Evolutionary conservation across 2,329 filamentous ascomycete genomes (phyloP).

Genomic region (Arthrobotrys conoides): DNA sequence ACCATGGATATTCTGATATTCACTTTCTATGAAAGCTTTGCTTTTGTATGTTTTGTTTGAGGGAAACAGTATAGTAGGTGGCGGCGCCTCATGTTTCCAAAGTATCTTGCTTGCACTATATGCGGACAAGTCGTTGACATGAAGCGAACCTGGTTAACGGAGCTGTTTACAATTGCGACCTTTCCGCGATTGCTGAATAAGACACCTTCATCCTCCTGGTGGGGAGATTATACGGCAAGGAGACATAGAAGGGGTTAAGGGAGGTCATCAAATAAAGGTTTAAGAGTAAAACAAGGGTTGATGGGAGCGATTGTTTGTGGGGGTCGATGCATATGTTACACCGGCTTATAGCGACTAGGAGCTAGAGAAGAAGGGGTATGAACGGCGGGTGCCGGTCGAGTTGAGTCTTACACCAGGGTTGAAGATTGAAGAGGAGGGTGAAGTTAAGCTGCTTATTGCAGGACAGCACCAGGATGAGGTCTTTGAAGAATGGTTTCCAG

Average conservation of each 20-base stretch:
- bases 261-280: conserved; percentile 76
- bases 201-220: conserved; percentile 70
- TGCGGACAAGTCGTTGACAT: conserved; percentile 81
- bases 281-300: conserved; percentile 76
- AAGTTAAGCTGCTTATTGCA: conserved; percentile 10
- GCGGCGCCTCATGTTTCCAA: conserved; percentile 83
- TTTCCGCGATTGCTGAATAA: conserved; percentile 80
- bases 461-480: conserved; percentile 26
- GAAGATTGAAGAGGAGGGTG: conserved; percentile 65
- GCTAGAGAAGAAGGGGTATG: conserved; percentile 73
- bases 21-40: not conserved
- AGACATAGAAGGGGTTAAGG: conserved; percentile 78
- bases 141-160: conserved; percentile 98
- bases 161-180: conserved; percentile 72
- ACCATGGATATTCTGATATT: conserved; percentile 5
- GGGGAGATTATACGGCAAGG: conserved; percentile 73
- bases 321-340: conserved; percentile 91
- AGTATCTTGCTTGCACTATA: conserved; percentile 86
- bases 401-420: conserved; percentile 66
- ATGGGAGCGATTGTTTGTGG: conserved; percentile 92
- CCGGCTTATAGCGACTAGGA: conserved; percentile 84
- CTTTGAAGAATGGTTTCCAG: conserved; percentile 12
- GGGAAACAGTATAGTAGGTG: no score
- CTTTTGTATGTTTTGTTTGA: not conserved
- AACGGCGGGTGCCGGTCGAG: conserved; percentile 68